Evolutionary conservation across 768 basidiomycete species (phyloP).

Genomic region (Saitozyma podzolica): DNA sequence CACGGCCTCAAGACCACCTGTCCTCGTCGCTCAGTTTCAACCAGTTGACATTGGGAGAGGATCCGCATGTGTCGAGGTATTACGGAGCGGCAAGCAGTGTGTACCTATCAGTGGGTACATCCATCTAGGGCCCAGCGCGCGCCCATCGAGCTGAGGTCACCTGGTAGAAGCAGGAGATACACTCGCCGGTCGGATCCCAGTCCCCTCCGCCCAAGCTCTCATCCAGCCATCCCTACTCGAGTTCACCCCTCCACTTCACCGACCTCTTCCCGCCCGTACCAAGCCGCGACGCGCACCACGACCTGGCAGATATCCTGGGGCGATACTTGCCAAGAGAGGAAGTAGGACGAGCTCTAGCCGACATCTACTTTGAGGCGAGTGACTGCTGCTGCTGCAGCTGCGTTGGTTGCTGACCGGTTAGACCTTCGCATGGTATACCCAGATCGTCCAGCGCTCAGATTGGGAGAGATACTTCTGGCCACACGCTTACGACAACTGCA

Average conservation of each 20-base stretch:
- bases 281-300: slow-evolving; percentile 3
- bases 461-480: slow-evolving; percentile 6
- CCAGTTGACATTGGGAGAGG: slow-evolving; percentile 17
- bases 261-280: slow-evolving; percentile 10
- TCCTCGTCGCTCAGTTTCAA: slow-evolving; percentile 9
- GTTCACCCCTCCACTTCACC: slow-evolving; percentile 3
- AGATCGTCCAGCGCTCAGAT: slow-evolving; percentile 15
- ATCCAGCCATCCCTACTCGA: slow-evolving; percentile 1
- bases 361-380: slow-evolving; percentile 18
- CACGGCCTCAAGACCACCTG: not conserved
- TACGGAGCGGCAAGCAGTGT: slow-evolving; percentile 28
- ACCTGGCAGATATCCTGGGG: slow-evolving; percentile 10
- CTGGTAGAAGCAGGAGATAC: not conserved
- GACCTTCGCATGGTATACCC: slow-evolving; percentile 25
- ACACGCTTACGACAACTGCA: not conserved
- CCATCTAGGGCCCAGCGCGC: no score
- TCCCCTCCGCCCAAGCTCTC: not conserved
- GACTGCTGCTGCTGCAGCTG: not conserved
- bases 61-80: slow-evolving; percentile 20
- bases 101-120: slow-evolving; percentile 21
- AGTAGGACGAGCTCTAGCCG: slow-evolving; percentile 9
- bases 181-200: slow-evolving; percentile 3
- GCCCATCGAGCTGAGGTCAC: not conserved
- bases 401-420: not conserved
- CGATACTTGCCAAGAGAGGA: slow-evolving; percentile 10